A percentile compares a stretch with the other conserved stretches of the same genome.
These are phyloP conservation scores for Podila clonocystis DNA, from an alignment of 192 early-diverging fungal species.

Conservation along the genomic window DNA sequence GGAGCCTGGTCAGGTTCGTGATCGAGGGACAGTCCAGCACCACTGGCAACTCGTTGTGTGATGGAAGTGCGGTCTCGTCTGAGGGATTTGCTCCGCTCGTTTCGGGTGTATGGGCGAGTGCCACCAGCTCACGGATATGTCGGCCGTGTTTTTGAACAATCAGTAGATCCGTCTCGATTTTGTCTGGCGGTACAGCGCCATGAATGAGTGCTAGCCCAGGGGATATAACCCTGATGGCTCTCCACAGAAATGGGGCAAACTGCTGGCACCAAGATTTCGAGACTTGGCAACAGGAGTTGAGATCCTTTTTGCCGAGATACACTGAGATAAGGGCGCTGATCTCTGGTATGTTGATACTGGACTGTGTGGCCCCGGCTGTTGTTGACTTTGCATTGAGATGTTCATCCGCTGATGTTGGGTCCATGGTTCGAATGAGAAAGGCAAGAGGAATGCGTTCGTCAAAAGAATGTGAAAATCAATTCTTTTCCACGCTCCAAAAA, in stretches of 20 bases:
- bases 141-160: background rate
- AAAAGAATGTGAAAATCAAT: too few species aligned
- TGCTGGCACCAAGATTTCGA: constrained; percentile 6
- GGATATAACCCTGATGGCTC: background rate
- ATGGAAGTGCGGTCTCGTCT: too few species aligned
- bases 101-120: too few species aligned
- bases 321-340: constrained; percentile 6
- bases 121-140: too few species aligned
- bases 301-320: constrained; percentile 17
- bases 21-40: too few species aligned
- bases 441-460: too few species aligned
- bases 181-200: background rate
- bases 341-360: constrained; percentile 18
- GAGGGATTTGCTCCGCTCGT: too few species aligned
- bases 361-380: background rate
- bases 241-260: constrained; percentile 26
- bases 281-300: constrained; percentile 17
- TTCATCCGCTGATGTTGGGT: background rate
- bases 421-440: background rate
- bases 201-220: background rate
- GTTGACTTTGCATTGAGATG: background rate
- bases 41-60: too few species aligned
- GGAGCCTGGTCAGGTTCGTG: too few species aligned
- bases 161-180: background rate
- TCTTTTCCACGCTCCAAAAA: too few species aligned